These are phyloP conservation scores for Pugionium dolabratum DNA, from an alignment of 345 rosid genomes.

Conservation along the genomic window DNA sequence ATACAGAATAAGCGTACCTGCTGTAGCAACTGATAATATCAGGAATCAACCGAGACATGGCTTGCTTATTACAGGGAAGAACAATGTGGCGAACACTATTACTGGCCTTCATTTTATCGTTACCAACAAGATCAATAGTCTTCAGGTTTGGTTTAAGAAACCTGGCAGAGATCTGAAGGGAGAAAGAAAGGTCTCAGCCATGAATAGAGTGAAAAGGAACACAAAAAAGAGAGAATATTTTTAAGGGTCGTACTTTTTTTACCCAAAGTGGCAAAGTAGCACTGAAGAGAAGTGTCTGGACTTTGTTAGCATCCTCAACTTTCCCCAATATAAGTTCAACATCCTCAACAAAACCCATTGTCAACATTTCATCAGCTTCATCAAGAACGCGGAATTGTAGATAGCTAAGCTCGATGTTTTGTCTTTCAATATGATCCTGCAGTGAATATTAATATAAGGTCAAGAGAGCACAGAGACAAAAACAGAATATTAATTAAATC, in stretches of 20 bases:
- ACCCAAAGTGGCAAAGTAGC: conserved; percentile 96
- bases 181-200: conserved; percentile 19
- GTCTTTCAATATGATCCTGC: conserved; percentile 86
- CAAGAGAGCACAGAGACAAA: conserved; percentile 14
- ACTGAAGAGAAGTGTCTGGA: conserved; percentile 98
- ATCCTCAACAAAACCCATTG: conserved; percentile 98
- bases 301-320: conserved; percentile 76
- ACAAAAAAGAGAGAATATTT: not conserved
- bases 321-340: conserved; percentile 94
- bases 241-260: conserved; percentile 55
- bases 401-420: conserved; percentile 59
- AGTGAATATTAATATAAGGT: conserved; percentile 13
- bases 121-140: conserved; percentile 97
- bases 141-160: conserved; percentile 73
- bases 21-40: conserved; percentile 88
- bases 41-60: conserved; percentile 80
- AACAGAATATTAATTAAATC: not conserved
- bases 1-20: conserved; percentile 51
- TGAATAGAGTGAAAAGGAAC: not conserved
- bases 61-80: conserved; percentile 72
- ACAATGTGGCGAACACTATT: conserved; percentile 83
- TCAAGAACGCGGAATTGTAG: conserved; percentile 91
- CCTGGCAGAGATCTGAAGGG: conserved; percentile 60
- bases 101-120: conserved; percentile 98
- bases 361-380: conserved; percentile 98